These are phyloP conservation scores for Talaromyces adpressus DNA, from an alignment of 495 filamentous ascomycete genomes.

Conservation along the genomic window DNA sequence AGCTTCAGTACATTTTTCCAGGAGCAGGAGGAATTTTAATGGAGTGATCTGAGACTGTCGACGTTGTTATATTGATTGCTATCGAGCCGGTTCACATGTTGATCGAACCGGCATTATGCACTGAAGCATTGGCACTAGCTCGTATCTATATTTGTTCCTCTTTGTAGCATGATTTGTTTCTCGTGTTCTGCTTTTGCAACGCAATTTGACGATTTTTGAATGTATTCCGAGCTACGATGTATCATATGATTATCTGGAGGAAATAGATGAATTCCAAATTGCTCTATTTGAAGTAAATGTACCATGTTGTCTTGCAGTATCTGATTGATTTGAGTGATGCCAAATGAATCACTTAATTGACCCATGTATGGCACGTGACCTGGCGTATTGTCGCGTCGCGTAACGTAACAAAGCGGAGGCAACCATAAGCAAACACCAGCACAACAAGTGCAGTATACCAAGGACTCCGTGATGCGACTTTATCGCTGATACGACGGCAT, in stretches of 20 bases:
- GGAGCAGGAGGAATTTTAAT: conserved; percentile 81
- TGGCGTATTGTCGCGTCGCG: conserved; percentile 5
- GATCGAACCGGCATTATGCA: not conserved
- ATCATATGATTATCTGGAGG: not conserved
- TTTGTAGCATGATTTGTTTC: not conserved
- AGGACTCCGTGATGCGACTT: not conserved
- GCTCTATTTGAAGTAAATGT: no score
- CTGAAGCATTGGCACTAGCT: not conserved
- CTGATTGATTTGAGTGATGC: no score
- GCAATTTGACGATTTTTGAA: not conserved
- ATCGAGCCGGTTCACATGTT: not conserved
- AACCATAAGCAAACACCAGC: not conserved
- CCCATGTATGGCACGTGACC: conserved; percentile 2
- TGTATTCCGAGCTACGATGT: conserved; percentile 1
- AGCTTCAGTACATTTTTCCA: conserved; percentile 97
- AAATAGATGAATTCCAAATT: not conserved
- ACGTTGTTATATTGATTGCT: not conserved
- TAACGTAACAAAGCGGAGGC: no score
- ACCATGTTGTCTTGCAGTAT: no score
- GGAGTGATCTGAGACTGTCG: not conserved
- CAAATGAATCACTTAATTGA: no score
- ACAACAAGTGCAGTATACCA: not conserved
- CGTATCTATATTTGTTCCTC: not conserved
- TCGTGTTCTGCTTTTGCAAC: not conserved
- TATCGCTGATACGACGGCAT: not conserved